Base-by-base conservation (phyloP, 148 eudicot genomes). In the Limonium bicolor region DNA sequence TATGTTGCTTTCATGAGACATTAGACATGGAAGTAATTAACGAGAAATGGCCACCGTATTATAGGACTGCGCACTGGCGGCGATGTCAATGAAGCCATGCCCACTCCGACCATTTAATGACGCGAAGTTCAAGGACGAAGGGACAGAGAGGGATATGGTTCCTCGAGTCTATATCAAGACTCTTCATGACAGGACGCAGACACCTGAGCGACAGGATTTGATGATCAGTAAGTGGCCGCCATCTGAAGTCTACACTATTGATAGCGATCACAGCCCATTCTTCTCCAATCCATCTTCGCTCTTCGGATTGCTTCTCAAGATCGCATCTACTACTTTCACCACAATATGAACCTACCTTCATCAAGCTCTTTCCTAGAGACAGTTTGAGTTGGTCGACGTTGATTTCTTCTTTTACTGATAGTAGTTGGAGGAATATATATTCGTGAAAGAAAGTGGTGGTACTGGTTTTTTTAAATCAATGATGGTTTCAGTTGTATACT, bases 171-270 rank as follows among this genome's bases (percentile, higher is more conserved):
- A 66, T 51, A 61, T 66, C 37, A 66, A 45, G 51, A 55, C 71
- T 4, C 13, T 61, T 9, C 67, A 66, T 14, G 71, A 66, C 40
- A 21, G 13, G 26, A 48, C 17, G 12, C 7, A 37, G 2, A 10
- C 33, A 13, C 59, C 5, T 6, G 41, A 40, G n/a, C 46, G 46
- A 7, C 71, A 66, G 29, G 66, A 66, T 36, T 20, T 18, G 1
- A 61, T 66, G 66, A 47, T 66, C 35, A 33, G 51, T 23, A 22
- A 24, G 36, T 66, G 71, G 71, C 62, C 59, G 38, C 63, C 71
- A 3, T 22, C 27, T 2, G 30, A 56, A 24, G 71, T 55, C 21
- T 66, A 36, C 41, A 12, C 18, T 7, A 29, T 66, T 20, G 66
- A 66, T 24, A 61, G 54, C 41, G 71, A 66, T 39, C 71, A 66